phyloP scores from a whole-genome alignment of 768 basidiomycete species.

The Hygrophorus pudorinus region DNA sequence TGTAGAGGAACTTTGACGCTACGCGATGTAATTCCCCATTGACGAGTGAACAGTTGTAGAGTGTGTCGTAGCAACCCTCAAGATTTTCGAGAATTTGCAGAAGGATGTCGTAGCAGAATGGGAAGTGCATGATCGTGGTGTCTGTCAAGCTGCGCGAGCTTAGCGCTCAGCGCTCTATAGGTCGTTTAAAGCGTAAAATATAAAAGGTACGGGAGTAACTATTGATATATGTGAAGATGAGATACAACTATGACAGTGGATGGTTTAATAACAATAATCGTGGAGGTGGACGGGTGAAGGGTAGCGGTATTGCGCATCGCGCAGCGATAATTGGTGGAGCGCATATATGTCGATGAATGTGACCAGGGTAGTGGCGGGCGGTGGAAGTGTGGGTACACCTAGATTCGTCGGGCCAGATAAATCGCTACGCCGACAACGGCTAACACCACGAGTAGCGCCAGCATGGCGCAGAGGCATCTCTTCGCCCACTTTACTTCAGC shows the following conservation, averaged over 20 bases:
- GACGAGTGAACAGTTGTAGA: constrained; percentile 35
- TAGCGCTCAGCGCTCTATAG: too few species aligned
- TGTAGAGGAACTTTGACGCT: constrained; percentile 37
- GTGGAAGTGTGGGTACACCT: neutral
- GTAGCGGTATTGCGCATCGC: too few species aligned
- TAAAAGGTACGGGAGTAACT: too few species aligned
- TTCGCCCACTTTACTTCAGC: constrained; percentile 48
- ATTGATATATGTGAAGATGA: too few species aligned
- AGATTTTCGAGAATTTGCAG: constrained; percentile 23
- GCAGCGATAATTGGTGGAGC: too few species aligned
- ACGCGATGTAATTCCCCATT: constrained; percentile 34
- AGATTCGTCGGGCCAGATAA: constrained; percentile 13
- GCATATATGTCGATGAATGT: too few species aligned
- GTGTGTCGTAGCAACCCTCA: constrained; percentile 22
- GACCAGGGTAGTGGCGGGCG: neutral
- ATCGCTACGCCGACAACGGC: constrained; percentile 21
- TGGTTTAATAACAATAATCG: too few species aligned
- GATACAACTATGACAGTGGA: too few species aligned
- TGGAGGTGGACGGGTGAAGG: too few species aligned
- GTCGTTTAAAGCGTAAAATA: too few species aligned
- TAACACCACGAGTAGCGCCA: constrained; percentile 31
- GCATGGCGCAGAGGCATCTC: constrained; percentile 44
- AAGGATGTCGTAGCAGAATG: constrained; percentile 24
- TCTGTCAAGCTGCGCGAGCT: too few species aligned
- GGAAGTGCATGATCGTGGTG: neutral